These are phyloP conservation scores for Citrullus mucosospermus DNA, from an alignment of 306 rosid genomes.

Conservation along the genomic window DNA sequence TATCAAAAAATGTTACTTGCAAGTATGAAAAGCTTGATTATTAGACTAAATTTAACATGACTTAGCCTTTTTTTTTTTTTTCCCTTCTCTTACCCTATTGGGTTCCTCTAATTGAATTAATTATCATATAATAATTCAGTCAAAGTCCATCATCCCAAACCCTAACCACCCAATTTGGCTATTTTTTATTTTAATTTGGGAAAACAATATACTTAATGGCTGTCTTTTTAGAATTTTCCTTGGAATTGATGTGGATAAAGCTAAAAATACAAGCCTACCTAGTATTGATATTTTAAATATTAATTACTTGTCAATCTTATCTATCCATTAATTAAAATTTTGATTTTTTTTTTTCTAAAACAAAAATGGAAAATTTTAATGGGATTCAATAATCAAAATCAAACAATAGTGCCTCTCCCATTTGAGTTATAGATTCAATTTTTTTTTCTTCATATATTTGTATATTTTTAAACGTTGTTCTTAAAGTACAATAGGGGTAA, in stretches of 20 bases:
- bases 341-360: too few relatives aligned
- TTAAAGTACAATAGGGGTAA: too few relatives aligned
- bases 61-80: background rate
- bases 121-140: background rate
- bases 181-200: too few relatives aligned
- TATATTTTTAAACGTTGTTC: too few relatives aligned
- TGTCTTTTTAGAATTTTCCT: background rate
- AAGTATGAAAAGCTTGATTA: background rate
- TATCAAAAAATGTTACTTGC: background rate
- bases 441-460: too few relatives aligned
- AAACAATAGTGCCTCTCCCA: too few relatives aligned
- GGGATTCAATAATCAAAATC: too few relatives aligned
- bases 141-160: background rate
- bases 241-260: background rate
- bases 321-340: background rate
- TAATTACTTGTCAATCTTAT: background rate
- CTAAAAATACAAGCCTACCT: background rate
- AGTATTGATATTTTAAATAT: background rate
- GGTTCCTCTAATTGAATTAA: background rate
- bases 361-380: too few relatives aligned
- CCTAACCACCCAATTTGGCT: background rate
- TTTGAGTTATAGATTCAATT: too few relatives aligned
- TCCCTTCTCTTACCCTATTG: background rate
- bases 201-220: background rate
- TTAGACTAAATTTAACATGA: background rate